A percentile compares a stretch with the other conserved stretches of the same genome.
These are phyloP conservation scores for Aspergillus fructus DNA, from an alignment of 2,329 filamentous ascomycete genomes.

Conservation along the genomic window DNA sequence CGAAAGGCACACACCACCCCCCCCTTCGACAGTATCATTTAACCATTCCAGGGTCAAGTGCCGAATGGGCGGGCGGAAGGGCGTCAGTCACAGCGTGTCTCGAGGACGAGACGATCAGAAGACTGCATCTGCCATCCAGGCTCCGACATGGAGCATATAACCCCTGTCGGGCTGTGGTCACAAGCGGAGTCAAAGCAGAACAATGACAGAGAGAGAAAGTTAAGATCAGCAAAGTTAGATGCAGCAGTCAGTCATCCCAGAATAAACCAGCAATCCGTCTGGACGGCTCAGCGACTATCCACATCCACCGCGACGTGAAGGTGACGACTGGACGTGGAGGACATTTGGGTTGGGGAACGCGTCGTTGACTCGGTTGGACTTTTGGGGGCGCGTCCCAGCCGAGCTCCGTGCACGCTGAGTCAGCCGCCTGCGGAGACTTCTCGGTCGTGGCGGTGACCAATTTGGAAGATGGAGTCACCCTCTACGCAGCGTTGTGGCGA, in stretches of 20 bases:
- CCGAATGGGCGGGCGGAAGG: conserved; percentile 3
- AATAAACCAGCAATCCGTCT: no score
- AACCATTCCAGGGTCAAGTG: conserved; percentile 3
- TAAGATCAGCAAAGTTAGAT: conserved; percentile 1
- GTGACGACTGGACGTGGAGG: not conserved
- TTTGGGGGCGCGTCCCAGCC: not conserved
- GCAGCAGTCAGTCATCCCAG: not conserved
- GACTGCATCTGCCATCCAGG: conserved; percentile 2
- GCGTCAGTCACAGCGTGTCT: not conserved
- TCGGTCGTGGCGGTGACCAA: conserved; percentile 2
- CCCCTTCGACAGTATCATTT: not conserved
- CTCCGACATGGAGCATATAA: conserved; percentile 6
- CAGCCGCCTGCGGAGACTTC: not conserved
- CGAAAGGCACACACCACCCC: not conserved
- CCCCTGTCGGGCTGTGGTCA: conserved; percentile 5
- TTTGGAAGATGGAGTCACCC: not conserved
- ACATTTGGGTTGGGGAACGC: not conserved
- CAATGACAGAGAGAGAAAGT: conserved; percentile 3
- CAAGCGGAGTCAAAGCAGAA: conserved; percentile 2
- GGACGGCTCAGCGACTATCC: not conserved
- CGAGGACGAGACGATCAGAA: conserved; percentile 4
- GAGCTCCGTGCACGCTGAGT: conserved; percentile 6
- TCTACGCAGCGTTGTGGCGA: not conserved
- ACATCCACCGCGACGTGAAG: conserved; percentile 2
- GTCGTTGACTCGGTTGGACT: not conserved